phyloP scores from a whole-genome alignment of 2,329 filamentous ascomycete genomes.

The Celoporthe dispersa region DNA sequence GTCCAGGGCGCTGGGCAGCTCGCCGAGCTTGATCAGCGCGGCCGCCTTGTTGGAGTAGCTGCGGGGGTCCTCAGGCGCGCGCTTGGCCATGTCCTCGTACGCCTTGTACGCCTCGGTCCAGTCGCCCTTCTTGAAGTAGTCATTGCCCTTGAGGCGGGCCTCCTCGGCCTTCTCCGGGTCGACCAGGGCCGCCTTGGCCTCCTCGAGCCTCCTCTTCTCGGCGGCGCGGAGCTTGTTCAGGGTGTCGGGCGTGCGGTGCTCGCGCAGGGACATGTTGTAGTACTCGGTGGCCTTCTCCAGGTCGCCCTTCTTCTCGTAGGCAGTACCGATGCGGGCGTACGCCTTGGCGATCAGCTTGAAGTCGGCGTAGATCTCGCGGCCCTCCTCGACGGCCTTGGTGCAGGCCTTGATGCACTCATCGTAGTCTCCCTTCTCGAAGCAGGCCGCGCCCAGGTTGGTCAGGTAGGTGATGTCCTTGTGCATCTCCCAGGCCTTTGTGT shows the following conservation, averaged over 20 bases:
- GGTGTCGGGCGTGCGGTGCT: constrained; percentile 94
- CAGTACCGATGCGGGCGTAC: constrained; percentile 92
- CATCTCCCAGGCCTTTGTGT: constrained; percentile 90
- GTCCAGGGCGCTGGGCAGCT: constrained; percentile 89
- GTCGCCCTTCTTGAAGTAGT: constrained; percentile 95
- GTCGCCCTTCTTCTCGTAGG: constrained; percentile 89
- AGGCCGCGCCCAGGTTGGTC: constrained; percentile 91
- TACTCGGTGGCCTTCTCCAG: constrained; percentile 79
- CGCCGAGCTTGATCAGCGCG: constrained; percentile 94
- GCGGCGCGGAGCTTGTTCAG: constrained; percentile 89
- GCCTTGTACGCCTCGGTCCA: constrained; percentile 94
- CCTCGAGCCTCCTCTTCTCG: constrained; percentile 83
- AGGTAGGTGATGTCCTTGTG: constrained; percentile 97
- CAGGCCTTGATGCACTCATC: constrained; percentile 85
- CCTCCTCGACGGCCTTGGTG: constrained; percentile 86
- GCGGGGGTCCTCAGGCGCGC: constrained; percentile 86
- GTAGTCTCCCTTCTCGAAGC: constrained; percentile 96
- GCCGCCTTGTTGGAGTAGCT: constrained; percentile 98
- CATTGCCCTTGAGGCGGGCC: constrained; percentile 91
- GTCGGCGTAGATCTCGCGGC: constrained; percentile 86
- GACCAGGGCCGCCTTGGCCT: constrained; percentile 79
- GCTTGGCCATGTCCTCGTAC: constrained; percentile 96
- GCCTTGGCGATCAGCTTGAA: constrained; percentile 99
- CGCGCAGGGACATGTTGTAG: constrained; percentile 92
- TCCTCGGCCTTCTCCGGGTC: constrained; percentile 92